Percentiles rank a stretch among this genome's conserved stretches.
Evolutionary conservation across 768 basidiomycete species (phyloP).

Genomic region (Amanita pseudoporphyria): DNA sequence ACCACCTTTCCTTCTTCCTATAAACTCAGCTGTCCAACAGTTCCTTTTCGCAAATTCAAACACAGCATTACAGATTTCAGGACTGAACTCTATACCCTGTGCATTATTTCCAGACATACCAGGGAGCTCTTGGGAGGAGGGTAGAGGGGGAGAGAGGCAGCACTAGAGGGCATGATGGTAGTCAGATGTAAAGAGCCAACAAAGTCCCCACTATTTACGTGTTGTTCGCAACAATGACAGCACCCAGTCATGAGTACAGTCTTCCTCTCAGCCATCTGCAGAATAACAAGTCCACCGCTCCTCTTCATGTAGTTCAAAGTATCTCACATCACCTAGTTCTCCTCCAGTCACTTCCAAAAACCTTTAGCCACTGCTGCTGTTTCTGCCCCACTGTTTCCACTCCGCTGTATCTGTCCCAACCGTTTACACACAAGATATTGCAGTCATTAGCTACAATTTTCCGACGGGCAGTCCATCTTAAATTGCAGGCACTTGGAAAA

Average conservation of each 20-base stretch:
- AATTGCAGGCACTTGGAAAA: slow-evolving; percentile 29
- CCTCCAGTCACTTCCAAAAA: slow-evolving; percentile 42
- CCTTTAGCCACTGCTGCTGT: slow-evolving; percentile 50
- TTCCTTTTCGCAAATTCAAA: slow-evolving; percentile 53
- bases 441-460: slow-evolving; percentile 46
- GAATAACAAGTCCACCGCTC: no score
- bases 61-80: slow-evolving; percentile 69
- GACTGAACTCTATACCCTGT: no score
- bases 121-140: slow-evolving; percentile 86
- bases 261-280: no score
- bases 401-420: no score
- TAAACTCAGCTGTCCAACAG: slow-evolving; percentile 36
- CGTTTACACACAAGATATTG: slow-evolving; percentile 37
- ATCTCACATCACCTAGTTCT: no score
- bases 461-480: slow-evolving; percentile 50
- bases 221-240: slow-evolving; percentile 27
- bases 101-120: slow-evolving; percentile 74
- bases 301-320: slow-evolving; percentile 41
- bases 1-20: slow-evolving; percentile 35
- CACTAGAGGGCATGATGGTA: slow-evolving; percentile 11
- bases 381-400: slow-evolving; percentile 44
- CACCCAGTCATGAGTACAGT: no score
- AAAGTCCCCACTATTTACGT: slow-evolving; percentile 44
- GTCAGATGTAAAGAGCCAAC: no score
- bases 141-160: no score